Evolutionary conservation across 2,329 filamentous ascomycete species (phyloP), one percentile per base, ranked within the genome.

Genomic region (Colletotrichum destructivum): DNA sequence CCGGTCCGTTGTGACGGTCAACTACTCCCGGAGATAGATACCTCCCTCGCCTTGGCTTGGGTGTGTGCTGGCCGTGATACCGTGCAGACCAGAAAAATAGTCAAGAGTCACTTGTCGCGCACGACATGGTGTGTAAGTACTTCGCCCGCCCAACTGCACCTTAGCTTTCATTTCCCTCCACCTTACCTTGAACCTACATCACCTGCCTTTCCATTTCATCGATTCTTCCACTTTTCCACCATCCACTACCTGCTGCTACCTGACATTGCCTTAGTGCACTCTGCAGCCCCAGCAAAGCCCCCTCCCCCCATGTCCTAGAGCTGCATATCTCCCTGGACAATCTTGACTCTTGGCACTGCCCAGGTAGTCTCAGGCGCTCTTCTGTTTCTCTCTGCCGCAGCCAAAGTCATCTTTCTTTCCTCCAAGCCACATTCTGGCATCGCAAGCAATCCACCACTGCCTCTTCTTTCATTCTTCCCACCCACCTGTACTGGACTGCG

Each of bases 121-220:
- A 40, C 63, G 61, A 40, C 26, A 74, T 74, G 73, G 67, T 74
- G 47, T 73, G 73, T 74, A 68, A 74, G 73, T 74, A 69, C 54
- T 26, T 21, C 46, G 7, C 9, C 46, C 44, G 12, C 42, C 23
- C 26, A 35, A 26, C 35, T 21, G 40, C n/a, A 12, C 8, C 46
- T 62, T 42, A 15, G 35, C 31, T 13, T 40, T 26, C n/a, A 42
- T 40, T 23, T 51, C 46, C 60, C 56, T n/a, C 62, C n/a, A 18
- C 47, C 38, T 54, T 68, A 42, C 51, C 31, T 23, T 69, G 18
- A 21, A 38, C 35, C 54, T n/a, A n/a, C 60, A 40, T 66, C 49
- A 31, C 35, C 44, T 56, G 52, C n/a, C 12, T n/a, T 16, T 56
- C 7, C 46, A 38, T 51, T 46, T 35, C 46, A 44, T 1, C 42